These are phyloP conservation scores for Prunella vulgaris DNA, from an alignment of 257 asterid genomes.

Conservation along the genomic window DNA sequence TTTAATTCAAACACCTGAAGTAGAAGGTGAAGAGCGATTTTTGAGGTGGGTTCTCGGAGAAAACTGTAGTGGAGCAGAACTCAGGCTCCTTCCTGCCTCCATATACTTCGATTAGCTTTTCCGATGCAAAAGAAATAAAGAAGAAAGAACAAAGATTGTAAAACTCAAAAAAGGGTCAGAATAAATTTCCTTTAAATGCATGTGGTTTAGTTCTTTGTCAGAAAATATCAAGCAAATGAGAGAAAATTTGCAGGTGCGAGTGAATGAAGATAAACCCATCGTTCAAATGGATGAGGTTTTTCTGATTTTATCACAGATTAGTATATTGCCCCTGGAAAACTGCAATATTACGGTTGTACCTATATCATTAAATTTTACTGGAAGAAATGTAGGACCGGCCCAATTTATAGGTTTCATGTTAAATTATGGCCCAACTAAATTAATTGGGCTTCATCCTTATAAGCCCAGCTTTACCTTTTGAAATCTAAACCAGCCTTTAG, in stretches of 20 bases:
- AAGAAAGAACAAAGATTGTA: neutral
- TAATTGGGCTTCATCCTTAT: neutral
- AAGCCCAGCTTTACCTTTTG: too few relatives aligned
- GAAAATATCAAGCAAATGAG: constrained; percentile 11
- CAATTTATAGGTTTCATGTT: neutral
- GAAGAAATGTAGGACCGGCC: neutral
- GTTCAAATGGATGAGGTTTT: constrained; percentile 42
- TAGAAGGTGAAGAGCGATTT: constrained; percentile 34
- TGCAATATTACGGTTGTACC: neutral
- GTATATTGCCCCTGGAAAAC: constrained; percentile 16
- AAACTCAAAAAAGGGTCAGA: neutral
- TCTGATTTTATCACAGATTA: neutral
- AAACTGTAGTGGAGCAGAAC: constrained; percentile 63
- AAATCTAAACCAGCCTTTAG: too few relatives aligned
- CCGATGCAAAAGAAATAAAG: neutral
- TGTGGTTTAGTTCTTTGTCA: neutral
- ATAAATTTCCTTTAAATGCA: neutral
- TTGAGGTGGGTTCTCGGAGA: constrained; percentile 47
- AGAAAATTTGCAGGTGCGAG: constrained; percentile 9
- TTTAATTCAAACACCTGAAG: constrained; percentile 41
- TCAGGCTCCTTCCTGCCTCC: constrained; percentile 67
- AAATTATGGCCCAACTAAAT: neutral
- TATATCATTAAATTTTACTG: neutral
- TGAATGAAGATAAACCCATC: constrained; percentile 32
- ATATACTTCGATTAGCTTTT: constrained; percentile 25